These are phyloP conservation scores for Ensete glaucum DNA, from an alignment of 176 grass and related monocot genomes.

Conservation along the genomic window DNA sequence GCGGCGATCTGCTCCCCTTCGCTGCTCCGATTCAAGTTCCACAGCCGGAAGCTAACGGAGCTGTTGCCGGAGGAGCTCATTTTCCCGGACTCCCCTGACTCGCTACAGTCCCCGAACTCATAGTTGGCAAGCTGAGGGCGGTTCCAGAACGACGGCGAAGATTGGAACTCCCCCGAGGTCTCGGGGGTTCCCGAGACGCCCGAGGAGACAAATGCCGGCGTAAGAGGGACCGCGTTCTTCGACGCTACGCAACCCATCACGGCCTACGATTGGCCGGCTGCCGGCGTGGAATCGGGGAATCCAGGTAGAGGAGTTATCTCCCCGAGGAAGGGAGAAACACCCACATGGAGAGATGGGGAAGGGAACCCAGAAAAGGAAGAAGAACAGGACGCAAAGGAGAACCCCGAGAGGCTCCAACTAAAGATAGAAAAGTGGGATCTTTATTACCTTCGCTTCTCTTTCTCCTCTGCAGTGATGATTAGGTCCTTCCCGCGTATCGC, in stretches of 20 bases:
- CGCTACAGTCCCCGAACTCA: slow-evolving; percentile 8
- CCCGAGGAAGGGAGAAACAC: not conserved
- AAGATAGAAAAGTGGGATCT: slow-evolving; percentile 41
- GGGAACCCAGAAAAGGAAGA: slow-evolving; percentile 35
- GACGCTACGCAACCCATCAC: slow-evolving; percentile 82
- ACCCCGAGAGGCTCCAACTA: slow-evolving; percentile 18
- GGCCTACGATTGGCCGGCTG: not conserved
- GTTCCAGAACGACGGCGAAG: slow-evolving; percentile 30
- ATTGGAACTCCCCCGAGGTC: slow-evolving; percentile 27
- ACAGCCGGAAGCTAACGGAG: slow-evolving; percentile 23
- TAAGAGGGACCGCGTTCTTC: slow-evolving; percentile 28
- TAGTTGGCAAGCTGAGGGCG: slow-evolving; percentile 22
- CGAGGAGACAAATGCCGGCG: slow-evolving; percentile 35
- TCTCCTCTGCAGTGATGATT: slow-evolving; percentile 34
- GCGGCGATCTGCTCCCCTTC: slow-evolving; percentile 63
- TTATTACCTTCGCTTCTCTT: slow-evolving; percentile 32
- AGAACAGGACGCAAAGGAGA: slow-evolving; percentile 20
- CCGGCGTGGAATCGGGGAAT: not conserved
- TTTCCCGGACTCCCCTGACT: slow-evolving; percentile 28
- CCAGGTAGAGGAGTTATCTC: not conserved
- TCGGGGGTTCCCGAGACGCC: slow-evolving; percentile 9
- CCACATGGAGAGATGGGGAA: slow-evolving; percentile 19
- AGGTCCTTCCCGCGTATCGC: slow-evolving; percentile 7
- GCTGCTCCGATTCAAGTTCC: slow-evolving; percentile 37
- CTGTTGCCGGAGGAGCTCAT: not conserved